Conservation (phyloP, 176 grass and related monocot genomes). For the Alopecurus myosuroides region DNA sequence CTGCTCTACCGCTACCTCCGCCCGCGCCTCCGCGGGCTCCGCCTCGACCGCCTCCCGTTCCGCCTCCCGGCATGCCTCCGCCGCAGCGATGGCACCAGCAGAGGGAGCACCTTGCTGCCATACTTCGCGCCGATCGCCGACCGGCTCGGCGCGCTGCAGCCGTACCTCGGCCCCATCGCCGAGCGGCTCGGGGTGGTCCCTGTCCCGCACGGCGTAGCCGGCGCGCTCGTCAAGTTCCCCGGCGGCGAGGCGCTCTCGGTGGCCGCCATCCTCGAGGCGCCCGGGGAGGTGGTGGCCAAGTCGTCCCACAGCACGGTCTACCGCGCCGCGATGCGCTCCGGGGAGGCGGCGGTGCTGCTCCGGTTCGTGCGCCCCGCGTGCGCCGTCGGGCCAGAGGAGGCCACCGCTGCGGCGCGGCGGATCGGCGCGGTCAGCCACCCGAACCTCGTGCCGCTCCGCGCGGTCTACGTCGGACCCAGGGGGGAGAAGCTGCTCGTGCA, state of each 20-base stretch:
- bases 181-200: constrained; percentile 34
- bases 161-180: constrained; percentile 39
- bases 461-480: constrained; percentile 73
- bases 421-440: constrained; percentile 64
- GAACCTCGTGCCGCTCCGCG: constrained; percentile 78
- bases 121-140: constrained; percentile 56
- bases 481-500: constrained; percentile 95
- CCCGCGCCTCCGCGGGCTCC: constrained; percentile 41
- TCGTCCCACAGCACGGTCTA: constrained; percentile 85
- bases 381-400: constrained; percentile 46
- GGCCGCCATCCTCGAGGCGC: constrained; percentile 78
- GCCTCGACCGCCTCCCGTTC: constrained; percentile 33
- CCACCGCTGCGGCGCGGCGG: constrained; percentile 41
- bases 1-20: constrained; percentile 55
- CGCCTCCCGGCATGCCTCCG: constrained; percentile 37
- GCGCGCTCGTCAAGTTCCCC: constrained; percentile 62
- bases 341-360: constrained; percentile 58
- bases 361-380: constrained; percentile 85
- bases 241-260: constrained; percentile 80
- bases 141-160: constrained; percentile 50
- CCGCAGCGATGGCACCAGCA: background rate
- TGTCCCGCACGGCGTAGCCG: background rate
- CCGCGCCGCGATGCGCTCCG: constrained; percentile 60
- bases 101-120: constrained; percentile 26
- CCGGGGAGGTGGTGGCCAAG: constrained; percentile 89